Conservation (phyloP, 331 rosid genomes). For the Erythrophleum ivorense region DNA sequence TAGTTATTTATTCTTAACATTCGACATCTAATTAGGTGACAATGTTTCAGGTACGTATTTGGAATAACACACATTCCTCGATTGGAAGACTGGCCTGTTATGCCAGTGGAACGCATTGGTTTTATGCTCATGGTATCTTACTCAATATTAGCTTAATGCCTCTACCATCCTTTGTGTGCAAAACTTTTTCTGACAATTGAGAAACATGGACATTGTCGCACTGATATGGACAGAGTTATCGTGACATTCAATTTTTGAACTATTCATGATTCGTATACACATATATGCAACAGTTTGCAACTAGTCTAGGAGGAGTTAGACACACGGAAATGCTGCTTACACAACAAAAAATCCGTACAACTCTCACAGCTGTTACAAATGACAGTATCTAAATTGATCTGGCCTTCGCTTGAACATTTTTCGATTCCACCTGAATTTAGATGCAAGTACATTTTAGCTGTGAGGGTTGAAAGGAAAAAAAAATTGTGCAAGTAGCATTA, state of each 20-base stretch:
- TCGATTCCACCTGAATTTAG: background rate
- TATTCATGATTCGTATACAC: background rate
- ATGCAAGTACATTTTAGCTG: background rate
- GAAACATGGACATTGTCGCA: background rate
- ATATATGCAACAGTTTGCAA: background rate
- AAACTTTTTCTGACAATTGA: background rate
- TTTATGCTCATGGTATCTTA: slow-evolving; percentile 78
- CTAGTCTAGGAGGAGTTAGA: background rate
- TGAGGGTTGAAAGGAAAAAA: too few relatives aligned
- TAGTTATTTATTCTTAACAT: background rate
- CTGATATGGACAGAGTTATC: background rate
- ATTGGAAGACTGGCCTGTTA: slow-evolving; percentile 97
- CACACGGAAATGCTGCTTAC: background rate
- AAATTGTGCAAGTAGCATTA: background rate
- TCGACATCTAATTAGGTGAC: slow-evolving; percentile 23
- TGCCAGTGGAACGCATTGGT: slow-evolving; percentile 97
- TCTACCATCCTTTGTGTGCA: slow-evolving; percentile 26
- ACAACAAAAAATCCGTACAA: slow-evolving; percentile 1
- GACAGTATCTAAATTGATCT: background rate
- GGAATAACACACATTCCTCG: slow-evolving; percentile 92
- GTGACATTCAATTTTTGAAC: background rate
- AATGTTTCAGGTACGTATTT: slow-evolving; percentile 76
- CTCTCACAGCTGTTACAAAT: background rate
- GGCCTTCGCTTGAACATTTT: background rate
- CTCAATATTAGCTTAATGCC: slow-evolving; percentile 32